Conservation (phyloP, 2,329 filamentous ascomycete genomes). For the Ophiostoma sp. region DNA sequence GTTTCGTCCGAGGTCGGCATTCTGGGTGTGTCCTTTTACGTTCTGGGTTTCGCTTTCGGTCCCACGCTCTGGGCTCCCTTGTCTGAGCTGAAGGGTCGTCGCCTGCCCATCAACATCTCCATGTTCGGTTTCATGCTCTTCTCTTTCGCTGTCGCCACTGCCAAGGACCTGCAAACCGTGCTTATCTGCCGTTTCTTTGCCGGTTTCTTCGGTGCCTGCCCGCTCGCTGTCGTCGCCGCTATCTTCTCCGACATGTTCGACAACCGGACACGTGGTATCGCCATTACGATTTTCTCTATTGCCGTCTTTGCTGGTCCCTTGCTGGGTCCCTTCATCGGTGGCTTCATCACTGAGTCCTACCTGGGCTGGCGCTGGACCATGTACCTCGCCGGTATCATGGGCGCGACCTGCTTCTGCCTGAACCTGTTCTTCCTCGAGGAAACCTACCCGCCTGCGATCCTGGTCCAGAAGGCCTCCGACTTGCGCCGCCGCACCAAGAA, state of each 20-base stretch:
- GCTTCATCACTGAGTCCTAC: conserved; percentile 62
- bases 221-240: conserved; percentile 67
- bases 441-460: conserved; percentile 68
- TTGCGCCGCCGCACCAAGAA: conserved; percentile 64
- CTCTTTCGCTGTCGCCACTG: conserved; percentile 63
- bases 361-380: conserved; percentile 75
- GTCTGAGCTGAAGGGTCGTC: conserved; percentile 69
- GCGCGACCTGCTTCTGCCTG: conserved; percentile 58
- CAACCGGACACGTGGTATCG: conserved; percentile 60
- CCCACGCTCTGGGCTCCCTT: conserved; percentile 72
- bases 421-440: conserved; percentile 66
- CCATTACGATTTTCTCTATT: conserved; percentile 60
- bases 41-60: conserved; percentile 71
- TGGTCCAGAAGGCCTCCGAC: conserved; percentile 61
- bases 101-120: conserved; percentile 59
- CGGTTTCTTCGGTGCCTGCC: conserved; percentile 70
- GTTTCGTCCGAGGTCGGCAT: conserved; percentile 64
- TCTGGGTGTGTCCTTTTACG: conserved; percentile 67
- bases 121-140: conserved; percentile 72
- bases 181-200: conserved; percentile 71
- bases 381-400: conserved; percentile 64
- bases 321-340: conserved; percentile 67
- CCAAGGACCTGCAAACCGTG: conserved; percentile 68
- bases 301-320: conserved; percentile 67
- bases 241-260: conserved; percentile 73